Evolutionary conservation across 2,329 filamentous ascomycete genomes (phyloP).

Genomic region (Fusarium sp.): DNA sequence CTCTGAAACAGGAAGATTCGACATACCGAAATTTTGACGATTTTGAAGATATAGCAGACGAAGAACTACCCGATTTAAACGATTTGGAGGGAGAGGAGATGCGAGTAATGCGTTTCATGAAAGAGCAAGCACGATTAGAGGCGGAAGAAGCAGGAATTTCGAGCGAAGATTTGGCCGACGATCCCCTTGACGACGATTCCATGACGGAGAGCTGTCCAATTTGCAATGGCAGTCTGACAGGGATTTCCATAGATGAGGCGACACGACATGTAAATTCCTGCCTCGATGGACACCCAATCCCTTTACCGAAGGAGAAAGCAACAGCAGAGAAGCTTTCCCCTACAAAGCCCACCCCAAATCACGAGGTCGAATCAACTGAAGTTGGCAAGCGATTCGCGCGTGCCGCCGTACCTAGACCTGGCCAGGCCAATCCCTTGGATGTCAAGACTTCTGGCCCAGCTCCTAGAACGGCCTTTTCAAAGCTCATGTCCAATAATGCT

Average conservation of each 20-base stretch:
- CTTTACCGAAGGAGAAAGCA: slow-evolving; percentile 56
- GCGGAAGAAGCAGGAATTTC: slow-evolving; percentile 64
- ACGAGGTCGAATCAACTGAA: slow-evolving; percentile 54
- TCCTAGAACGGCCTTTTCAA: slow-evolving; percentile 82
- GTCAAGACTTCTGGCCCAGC: slow-evolving; percentile 57
- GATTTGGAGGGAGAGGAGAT: slow-evolving; percentile 72
- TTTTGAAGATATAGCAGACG: slow-evolving; percentile 51
- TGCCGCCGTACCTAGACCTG: slow-evolving; percentile 78
- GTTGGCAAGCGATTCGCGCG: slow-evolving; percentile 72
- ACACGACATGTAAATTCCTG: slow-evolving; percentile 92
- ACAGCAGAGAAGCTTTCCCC: slow-evolving; percentile 14
- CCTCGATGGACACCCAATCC: slow-evolving; percentile 82
- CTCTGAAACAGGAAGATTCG: slow-evolving; percentile 50
- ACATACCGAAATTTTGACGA: slow-evolving; percentile 52
- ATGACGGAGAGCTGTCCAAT: slow-evolving; percentile 74
- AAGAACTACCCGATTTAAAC: slow-evolving; percentile 69
- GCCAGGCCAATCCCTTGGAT: slow-evolving; percentile 82
- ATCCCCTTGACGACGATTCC: slow-evolving; percentile 49
- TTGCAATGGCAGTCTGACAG: slow-evolving; percentile 74
- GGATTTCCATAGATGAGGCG: slow-evolving; percentile 73
- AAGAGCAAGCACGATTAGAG: slow-evolving; percentile 77
- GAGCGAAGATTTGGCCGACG: slow-evolving; percentile 52
- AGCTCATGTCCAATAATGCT: slow-evolving; percentile 90
- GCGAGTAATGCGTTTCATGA: slow-evolving; percentile 76
- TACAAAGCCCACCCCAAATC: slow-evolving; percentile 17